Evolutionary conservation across 2,329 filamentous ascomycete species (phyloP).

Genomic region (Colletotrichum sp.): DNA sequence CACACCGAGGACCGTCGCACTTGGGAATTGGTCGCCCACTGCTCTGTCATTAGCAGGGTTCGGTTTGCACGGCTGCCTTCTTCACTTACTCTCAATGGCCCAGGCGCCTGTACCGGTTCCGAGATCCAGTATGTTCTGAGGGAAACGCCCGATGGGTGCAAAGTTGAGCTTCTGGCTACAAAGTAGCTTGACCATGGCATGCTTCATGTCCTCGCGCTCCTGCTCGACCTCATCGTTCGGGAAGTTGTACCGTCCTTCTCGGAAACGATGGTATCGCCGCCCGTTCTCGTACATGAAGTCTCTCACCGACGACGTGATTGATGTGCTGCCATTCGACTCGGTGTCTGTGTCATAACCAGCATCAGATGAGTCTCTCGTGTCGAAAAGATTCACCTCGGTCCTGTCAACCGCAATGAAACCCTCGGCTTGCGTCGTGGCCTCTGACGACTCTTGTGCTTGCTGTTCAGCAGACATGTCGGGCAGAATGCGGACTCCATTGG

Average conservation of each 20-base stretch:
- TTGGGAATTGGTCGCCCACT: slow-evolving; percentile 42
- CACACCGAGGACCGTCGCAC: slow-evolving; percentile 45
- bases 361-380: slow-evolving; percentile 30
- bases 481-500: slow-evolving; percentile 41
- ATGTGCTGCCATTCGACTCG: slow-evolving; percentile 39
- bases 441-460: slow-evolving; percentile 37
- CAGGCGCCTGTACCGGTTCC: slow-evolving; percentile 64
- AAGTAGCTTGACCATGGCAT: slow-evolving; percentile 54
- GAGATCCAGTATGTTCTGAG: slow-evolving; percentile 59
- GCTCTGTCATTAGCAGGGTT: neutral
- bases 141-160: slow-evolving; percentile 51
- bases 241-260: slow-evolving; percentile 60
- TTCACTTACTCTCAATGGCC: slow-evolving; percentile 56
- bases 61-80: neutral
- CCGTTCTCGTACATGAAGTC: slow-evolving; percentile 61
- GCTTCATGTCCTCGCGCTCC: slow-evolving; percentile 62
- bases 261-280: slow-evolving; percentile 61
- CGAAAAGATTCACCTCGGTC: slow-evolving; percentile 25
- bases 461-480: slow-evolving; percentile 36
- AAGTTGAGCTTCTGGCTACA: slow-evolving; percentile 54
- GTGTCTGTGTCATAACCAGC: slow-evolving; percentile 42
- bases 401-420: slow-evolving; percentile 39
- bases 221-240: slow-evolving; percentile 66
- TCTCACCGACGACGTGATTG: slow-evolving; percentile 43
- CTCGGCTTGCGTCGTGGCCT: slow-evolving; percentile 40